Evolutionary conservation across 1,139 yeast genomes (phyloP), one percentile per base, ranked within the genome.

Genomic region (Zygotorulaspora mrakii): DNA sequence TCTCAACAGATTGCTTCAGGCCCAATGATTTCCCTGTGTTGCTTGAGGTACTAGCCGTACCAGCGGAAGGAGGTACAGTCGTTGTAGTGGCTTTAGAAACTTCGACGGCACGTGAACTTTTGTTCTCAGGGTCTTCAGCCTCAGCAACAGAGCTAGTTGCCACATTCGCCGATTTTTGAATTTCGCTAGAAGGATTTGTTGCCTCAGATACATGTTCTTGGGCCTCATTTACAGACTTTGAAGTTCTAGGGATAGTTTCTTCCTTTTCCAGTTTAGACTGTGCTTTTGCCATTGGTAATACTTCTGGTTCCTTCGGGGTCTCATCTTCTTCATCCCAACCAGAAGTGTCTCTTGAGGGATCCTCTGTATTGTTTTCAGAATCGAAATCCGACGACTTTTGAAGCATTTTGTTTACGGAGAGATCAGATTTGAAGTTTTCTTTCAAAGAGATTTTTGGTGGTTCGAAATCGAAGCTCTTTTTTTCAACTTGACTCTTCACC

Each of bases 1-100:
- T 79, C 48, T 82, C 89, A 22, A 83, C 79, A 1, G 86, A 77
- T 5, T 77, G 82, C 52, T 80, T 80, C 48, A 83, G 68, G 1
- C 87, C 82, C 24, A 81, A 70, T 20, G 71, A 66, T 43, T 68
- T 67, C 8, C 63, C 46, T 10, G 63, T 40, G 26, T 32, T 31
- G 43, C 37, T 46, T 5, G 62, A 29, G 4, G 55, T 31, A 14
- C 61, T 32, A 20, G 22, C 22, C 9, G 22, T 20, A 9, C 8
- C 22, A 20, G 22, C 22, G 9, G 22, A 6, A 9, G 9, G 6
- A 9, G 22, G 9, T 20, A 9, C 6, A 9, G 6, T 20, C 9
- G 9, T 6, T 9, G 22, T 20, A 6, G 22, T 9, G 9, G 8
- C 22, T 20, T 6, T 20, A 6, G 22, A 20, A 6, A 6, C 8